Base-by-base conservation (phyloP, 768 basidiomycete genomes). In the Amanita muscaria region DNA sequence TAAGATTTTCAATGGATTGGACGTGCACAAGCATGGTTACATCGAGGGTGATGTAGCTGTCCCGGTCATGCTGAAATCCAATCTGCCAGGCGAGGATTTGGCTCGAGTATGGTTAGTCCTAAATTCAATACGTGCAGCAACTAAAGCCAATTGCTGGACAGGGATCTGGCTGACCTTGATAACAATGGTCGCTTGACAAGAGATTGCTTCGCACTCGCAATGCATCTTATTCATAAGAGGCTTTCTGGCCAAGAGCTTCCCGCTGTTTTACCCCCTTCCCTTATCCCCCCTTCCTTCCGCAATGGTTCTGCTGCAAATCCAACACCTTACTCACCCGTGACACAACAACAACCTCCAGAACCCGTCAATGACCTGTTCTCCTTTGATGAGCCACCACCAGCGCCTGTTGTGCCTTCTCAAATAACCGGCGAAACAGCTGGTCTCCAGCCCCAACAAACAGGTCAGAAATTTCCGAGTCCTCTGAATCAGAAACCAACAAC, bases 1-100 rank as follows among this genome's bases (percentile, higher is more conserved):
- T 61, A 66, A 64, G 9, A 82, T 80, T 64, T 99, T 97, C 58
- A 79, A 84, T 47, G 68, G 67, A n/a, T 71, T 98, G 30, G 96
- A 99, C 60, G 61, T 72, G 12, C 72, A 75, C 50, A 79, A 74
- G 51, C 73, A 66, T 48, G 92, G 91, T 0, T 88, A 72, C 56
- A 84, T 98, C 15, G 91, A 93, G 57, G 92, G 92, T 6, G 90
- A 94, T 48, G 79, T 89, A 25, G 96, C 91, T 6, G 96, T 96
- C 4, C 90, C 89, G 3, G 98, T 98, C 64, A 86, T 99, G 83
- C 60, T 94, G 48, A 82, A 91, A 62, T 93, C 90, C 24, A 81
- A 86, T 36, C 65, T 99, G 36, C 73, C 81, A 1, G 86, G 88
- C 49, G 82, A 83, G 21, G 72, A 76, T 19, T 72, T 99, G n/a